Conservation (phyloP, 1,139 yeast genomes). For the Diutina catenulata region DNA sequence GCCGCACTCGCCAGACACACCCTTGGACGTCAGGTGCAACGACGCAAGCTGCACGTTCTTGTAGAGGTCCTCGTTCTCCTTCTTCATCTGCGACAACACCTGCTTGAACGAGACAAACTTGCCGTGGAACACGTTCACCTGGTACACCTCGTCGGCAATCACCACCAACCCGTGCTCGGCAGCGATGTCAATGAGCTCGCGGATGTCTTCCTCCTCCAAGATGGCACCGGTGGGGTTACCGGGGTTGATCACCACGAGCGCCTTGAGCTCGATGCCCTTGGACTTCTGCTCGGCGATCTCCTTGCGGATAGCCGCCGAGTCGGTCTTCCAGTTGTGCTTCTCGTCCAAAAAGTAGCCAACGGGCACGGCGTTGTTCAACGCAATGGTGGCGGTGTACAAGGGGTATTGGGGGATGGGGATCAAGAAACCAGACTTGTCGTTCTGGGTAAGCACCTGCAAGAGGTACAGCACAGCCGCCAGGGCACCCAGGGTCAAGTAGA, state of each 20-base stretch:
- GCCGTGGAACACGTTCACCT: conserved; percentile 73
- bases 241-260: conserved; percentile 89
- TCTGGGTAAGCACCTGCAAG: conserved; percentile 56
- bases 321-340: conserved; percentile 70
- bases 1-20: conserved; percentile 97
- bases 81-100: conserved; percentile 52
- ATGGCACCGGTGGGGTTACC: conserved; percentile 97
- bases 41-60: conserved; percentile 81
- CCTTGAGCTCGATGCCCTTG: conserved; percentile 55
- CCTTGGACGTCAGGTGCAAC: conserved; percentile 90
- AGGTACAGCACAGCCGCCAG: conserved; percentile 79
- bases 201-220: conserved; percentile 52
- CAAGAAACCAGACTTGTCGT: conserved; percentile 66
- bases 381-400: conserved; percentile 82
- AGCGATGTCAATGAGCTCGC: conserved; percentile 61
- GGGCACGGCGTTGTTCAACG: conserved; percentile 70
- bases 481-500: conserved; percentile 87
- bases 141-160: conserved; percentile 98
- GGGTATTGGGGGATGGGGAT: conserved; percentile 98
- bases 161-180: conserved; percentile 76
- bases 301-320: conserved; percentile 50
- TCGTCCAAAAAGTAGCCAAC: conserved; percentile 86
- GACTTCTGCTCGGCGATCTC: conserved; percentile 40
- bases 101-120: conserved; percentile 56
- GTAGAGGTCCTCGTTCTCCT: conserved; percentile 40